Base-by-base conservation (phyloP, 2,329 filamentous ascomycete species). In the Aspergillus sclerotialis region DNA sequence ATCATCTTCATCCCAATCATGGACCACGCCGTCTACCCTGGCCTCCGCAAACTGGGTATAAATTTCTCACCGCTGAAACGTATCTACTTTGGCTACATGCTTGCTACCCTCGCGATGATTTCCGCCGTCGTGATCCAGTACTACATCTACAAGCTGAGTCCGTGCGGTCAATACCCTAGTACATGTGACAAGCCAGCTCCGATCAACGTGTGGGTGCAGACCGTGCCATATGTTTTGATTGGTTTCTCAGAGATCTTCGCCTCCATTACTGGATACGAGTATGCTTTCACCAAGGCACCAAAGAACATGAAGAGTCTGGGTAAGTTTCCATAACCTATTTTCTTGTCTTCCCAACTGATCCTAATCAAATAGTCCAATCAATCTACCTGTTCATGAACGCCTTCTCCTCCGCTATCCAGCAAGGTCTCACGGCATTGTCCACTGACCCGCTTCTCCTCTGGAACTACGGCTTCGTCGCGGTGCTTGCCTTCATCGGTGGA, bases 301-400 rank as follows among this genome's bases (percentile, higher is more conserved):
- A 77, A 74, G 56, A 86, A 85, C 65, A 88, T 88, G 83, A 80
- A 81, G 50, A 82, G 77, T 7, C 69, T 86, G 23, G 80, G 28
- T 69, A 62, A 55, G 72, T 72, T 23, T 65, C 83, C 52, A 77
- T 76, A 76, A 67, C 16, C 78, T 78, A 39, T 68, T 84, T 44
- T 74, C 75, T 7, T n/a, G 21, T 13, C 27, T 33, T 11, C 8
- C n/a, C 26, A 26, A 13, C 12, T 30, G 8, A 15, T 32, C 15
- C 25, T 9, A 10, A 14, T 27, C 6, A 4, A n/a, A 19, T 34
- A 45, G 81, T 88, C 7, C 68, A 64, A 58, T 73, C 74, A 17
- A 65, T 85, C 49, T 80, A 77, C 58, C 69, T 85, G 28, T 80
- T 82, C 64, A 84, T 76, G 70, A 78, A 69, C 18, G 81, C 81